Evolutionary conservation across 495 filamentous ascomycete species (phyloP).

Genomic region (Penicillium steckii): DNA sequence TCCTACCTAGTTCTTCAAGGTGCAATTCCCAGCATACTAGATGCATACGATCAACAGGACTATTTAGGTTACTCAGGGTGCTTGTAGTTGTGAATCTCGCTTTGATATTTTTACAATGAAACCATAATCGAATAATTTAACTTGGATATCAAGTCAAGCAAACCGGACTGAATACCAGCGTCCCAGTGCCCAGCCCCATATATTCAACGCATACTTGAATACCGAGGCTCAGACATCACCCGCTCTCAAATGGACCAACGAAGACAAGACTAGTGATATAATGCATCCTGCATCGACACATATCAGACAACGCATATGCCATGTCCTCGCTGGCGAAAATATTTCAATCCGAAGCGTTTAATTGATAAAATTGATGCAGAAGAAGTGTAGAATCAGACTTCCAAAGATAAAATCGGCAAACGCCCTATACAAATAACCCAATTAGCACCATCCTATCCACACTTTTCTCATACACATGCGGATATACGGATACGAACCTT

Average conservation of each 20-base stretch:
- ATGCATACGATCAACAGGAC: not conserved
- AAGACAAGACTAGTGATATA: no score
- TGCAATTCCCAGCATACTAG: no score
- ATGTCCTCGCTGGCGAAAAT: no score
- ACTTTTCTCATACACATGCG: not conserved
- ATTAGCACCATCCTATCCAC: conserved; percentile 1
- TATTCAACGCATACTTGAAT: no score
- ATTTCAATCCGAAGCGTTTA: conserved; percentile 34
- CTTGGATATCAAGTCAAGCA: not conserved
- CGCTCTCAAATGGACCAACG: conserved; percentile 8
- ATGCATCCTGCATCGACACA: no score
- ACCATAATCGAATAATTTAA: conserved; percentile 1
- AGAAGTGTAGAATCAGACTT: conserved; percentile 94
- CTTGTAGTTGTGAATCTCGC: not conserved
- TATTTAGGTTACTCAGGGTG: conserved; percentile 1
- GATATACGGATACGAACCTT: no score
- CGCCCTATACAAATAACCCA: conserved; percentile 68
- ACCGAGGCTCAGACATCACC: not conserved
- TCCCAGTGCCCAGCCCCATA: no score
- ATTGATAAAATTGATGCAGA: conserved; percentile 99
- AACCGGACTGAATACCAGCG: conserved; percentile 1
- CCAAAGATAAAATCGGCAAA: conserved; percentile 97
- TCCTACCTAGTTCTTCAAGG: no score
- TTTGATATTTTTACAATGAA: conserved; percentile 16
- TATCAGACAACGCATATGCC: no score